Evolutionary conservation across 1,284 basidiomycete genomes (phyloP).

Genomic region (Somion occarium): DNA sequence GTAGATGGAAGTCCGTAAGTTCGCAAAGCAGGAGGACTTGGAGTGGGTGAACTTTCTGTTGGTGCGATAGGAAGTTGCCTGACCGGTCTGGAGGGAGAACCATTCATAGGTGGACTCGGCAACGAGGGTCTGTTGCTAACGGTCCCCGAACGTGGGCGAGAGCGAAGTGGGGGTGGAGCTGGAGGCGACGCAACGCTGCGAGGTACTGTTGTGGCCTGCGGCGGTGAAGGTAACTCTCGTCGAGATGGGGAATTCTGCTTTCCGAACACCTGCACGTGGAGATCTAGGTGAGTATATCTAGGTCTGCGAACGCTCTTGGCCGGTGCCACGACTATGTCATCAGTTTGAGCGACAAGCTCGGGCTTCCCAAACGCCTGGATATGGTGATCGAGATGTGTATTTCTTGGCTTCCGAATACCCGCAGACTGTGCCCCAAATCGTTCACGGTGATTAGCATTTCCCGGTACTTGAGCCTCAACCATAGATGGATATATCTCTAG

Average conservation of each 20-base stretch:
- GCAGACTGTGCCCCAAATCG: no score
- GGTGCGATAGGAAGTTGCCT: constrained; percentile 9
- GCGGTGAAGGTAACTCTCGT: not conserved
- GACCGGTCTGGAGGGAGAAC: constrained; percentile 3
- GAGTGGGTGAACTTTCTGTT: constrained; percentile 1
- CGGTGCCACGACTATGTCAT: not conserved
- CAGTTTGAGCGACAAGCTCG: not conserved
- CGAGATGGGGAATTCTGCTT: not conserved
- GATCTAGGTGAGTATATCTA: constrained; percentile 4
- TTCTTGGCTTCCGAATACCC: constrained; percentile 10
- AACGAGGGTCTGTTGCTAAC: constrained; percentile 18
- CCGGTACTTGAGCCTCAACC: not conserved
- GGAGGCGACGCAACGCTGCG: constrained; percentile 4
- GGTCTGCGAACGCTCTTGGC: not conserved
- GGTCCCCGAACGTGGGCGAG: constrained; percentile 23
- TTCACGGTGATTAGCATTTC: not conserved
- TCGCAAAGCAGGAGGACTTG: constrained; percentile 1
- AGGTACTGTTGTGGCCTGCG: constrained; percentile 1
- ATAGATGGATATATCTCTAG: constrained; percentile 26
- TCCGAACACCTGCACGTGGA: constrained; percentile 18
- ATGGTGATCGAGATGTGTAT: constrained; percentile 17
- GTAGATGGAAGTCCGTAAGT: constrained; percentile 9
- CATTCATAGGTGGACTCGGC: constrained; percentile 13
- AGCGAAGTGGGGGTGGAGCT: constrained; percentile 10
- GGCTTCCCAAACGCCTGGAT: constrained; percentile 7